Evolutionary conservation across 805 yeast genomes (phyloP).

Genomic region (Starmerella tilneyi): DNA sequence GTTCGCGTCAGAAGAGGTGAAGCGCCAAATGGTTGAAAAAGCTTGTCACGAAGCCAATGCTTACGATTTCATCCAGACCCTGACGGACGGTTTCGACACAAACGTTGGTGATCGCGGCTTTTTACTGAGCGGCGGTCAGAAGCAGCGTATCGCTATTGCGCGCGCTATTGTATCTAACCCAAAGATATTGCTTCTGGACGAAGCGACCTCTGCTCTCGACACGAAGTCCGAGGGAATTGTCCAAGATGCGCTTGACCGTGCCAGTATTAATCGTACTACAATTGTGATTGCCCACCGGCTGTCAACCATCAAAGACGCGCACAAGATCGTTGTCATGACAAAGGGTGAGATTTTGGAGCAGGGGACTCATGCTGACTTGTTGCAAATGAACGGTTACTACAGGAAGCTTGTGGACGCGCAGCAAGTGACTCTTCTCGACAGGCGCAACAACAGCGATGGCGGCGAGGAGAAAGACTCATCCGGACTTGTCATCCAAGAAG

Average conservation of each 20-base stretch:
- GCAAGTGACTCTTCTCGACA: conserved; percentile 23
- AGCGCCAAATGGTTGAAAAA: conserved; percentile 32
- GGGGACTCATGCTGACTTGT: conserved; percentile 35
- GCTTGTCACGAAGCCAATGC: conserved; percentile 35
- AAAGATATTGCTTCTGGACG: conserved; percentile 48
- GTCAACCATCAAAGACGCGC: conserved; percentile 48
- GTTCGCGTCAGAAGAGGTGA: conserved; percentile 32
- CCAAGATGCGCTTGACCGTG: conserved; percentile 35
- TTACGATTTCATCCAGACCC: conserved; percentile 38
- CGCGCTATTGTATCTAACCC: conserved; percentile 59
- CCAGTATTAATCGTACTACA: conserved; percentile 37
- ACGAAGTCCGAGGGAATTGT: conserved; percentile 38
- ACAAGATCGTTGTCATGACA: conserved; percentile 43
- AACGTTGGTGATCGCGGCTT: conserved; percentile 53
- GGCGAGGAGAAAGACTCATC: conserved; percentile 10
- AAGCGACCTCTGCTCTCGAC: conserved; percentile 54
- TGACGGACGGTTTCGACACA: conserved; percentile 78
- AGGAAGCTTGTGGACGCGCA: conserved; percentile 33
- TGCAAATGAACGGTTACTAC: conserved; percentile 28
- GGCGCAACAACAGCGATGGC: conserved; percentile 13
- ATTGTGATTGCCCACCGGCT: conserved; percentile 51
- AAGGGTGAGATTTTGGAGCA: conserved; percentile 43
- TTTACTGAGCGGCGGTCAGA: conserved; percentile 58
- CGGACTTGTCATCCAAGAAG: conserved; percentile 21
- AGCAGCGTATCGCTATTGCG: conserved; percentile 62